Percentiles rank a stretch among this genome's conserved stretches.
These are phyloP conservation scores for Gleditsia sinensis DNA, from an alignment of 306 rosid species.

Conservation along the genomic window DNA sequence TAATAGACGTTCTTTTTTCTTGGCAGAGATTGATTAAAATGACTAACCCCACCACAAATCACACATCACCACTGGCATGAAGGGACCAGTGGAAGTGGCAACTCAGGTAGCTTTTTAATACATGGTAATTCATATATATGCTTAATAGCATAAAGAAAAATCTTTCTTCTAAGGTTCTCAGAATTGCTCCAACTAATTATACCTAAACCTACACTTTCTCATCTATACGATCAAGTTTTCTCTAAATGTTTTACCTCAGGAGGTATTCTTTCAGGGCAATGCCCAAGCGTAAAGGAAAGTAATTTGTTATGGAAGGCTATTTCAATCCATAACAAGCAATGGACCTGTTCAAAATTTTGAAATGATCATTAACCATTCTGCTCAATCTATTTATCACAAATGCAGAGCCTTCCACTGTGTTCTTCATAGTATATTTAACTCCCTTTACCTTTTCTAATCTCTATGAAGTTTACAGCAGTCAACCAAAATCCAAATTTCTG, in stretches of 20 bases:
- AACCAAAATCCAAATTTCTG: background rate
- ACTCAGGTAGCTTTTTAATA: background rate
- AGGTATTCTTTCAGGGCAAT: background rate
- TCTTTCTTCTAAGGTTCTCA: background rate
- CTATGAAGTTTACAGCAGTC: background rate
- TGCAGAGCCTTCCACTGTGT: background rate
- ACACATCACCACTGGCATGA: too few relatives aligned
- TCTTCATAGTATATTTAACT: background rate
- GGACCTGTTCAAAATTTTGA: background rate
- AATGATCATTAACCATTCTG: background rate
- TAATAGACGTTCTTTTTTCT: too few relatives aligned
- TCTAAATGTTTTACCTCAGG: too few relatives aligned
- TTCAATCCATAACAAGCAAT: background rate
- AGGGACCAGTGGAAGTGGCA: background rate
- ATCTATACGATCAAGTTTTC: too few relatives aligned
- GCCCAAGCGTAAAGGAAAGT: too few relatives aligned
- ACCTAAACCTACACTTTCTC: too few relatives aligned
- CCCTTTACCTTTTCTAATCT: constrained; percentile 9
- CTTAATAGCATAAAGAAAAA: background rate
- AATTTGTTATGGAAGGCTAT: background rate
- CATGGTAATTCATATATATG: background rate
- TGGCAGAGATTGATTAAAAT: too few relatives aligned
- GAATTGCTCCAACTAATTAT: too few relatives aligned
- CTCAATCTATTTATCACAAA: background rate
- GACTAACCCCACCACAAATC: too few relatives aligned